Evolutionary conservation across 1,139 yeast genomes (phyloP), one percentile per base, ranked within the genome.

Genomic region (Geotrichum klebahnii): DNA sequence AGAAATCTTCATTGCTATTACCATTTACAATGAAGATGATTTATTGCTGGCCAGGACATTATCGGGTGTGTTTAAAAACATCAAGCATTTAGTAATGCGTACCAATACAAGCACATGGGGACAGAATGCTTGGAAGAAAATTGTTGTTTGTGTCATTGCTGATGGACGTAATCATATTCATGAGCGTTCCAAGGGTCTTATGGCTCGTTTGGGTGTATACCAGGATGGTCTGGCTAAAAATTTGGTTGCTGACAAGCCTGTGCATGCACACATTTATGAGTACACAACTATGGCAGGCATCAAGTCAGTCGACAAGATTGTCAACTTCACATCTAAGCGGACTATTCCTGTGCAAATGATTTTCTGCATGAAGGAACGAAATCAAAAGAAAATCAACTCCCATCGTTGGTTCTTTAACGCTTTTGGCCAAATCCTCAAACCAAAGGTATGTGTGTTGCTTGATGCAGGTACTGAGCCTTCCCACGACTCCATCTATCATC

Each of bases 331-430:
- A 29, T 22, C 31, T 5, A 44, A 48, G 24, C 40, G 44, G 17
- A 48, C 42, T 36, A 47, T 48, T 10, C 94, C 94, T 0, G 81
- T 84, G 3, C 95, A 85, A 64, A 71, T 85, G 69, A 66, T 85
- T 29, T 85, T 84, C 65, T 85, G 94, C 63, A 69, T 85, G 59
- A 85, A 85, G 66, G 95, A 85, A 61, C 78, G 80, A 60, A 85
- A 85, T 64, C 74, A 80, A 55, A 77, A 81, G 64, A 85, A 85
- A 64, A 85, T 85, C 64, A 85, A 85, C 66, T 82, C 90, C 14
- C 95, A 85, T 66, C 73, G 94, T 57, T 85, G 95, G 95, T 83
- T 86, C 54, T 81, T 85, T 71, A 88, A 84, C 62, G 85, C 90
- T 0, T 82, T 85, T 67, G 81, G 84, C 1, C 86, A 87, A 2